These are phyloP conservation scores for Huntiella abstrusa DNA, from an alignment of 2,329 filamentous ascomycete species.

Conservation along the genomic window DNA sequence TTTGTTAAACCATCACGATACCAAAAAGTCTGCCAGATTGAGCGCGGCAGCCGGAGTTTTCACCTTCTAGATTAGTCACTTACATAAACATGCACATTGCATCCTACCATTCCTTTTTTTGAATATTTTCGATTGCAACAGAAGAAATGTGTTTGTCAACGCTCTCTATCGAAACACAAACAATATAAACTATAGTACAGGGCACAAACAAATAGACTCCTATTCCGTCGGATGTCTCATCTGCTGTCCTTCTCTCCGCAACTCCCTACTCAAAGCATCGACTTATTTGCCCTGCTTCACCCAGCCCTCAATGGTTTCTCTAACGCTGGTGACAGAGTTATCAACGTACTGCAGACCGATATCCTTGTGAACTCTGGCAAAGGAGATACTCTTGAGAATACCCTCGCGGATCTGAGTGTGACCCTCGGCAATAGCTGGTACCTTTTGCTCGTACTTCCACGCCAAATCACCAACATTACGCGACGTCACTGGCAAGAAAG, in stretches of 20 bases:
- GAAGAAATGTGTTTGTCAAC: slow-evolving; percentile 5
- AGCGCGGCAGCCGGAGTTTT: slow-evolving; percentile 3
- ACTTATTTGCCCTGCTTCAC: slow-evolving; percentile 71
- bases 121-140: slow-evolving; percentile 8
- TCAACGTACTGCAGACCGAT: slow-evolving; percentile 56
- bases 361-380: slow-evolving; percentile 55
- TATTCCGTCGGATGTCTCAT: not conserved
- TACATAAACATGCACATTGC: not conserved
- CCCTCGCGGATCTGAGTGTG: slow-evolving; percentile 56
- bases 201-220: slow-evolving; percentile 2
- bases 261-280: not conserved
- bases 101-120: not conserved
- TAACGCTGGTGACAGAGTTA: slow-evolving; percentile 57
- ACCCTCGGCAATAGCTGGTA: slow-evolving; percentile 64
- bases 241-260: slow-evolving; percentile 1
- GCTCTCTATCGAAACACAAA: slow-evolving; percentile 9
- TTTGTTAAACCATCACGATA: not conserved
- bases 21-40: slow-evolving; percentile 3
- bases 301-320: slow-evolving; percentile 70
- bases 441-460: slow-evolving; percentile 85
- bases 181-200: slow-evolving; percentile 11
- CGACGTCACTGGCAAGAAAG: slow-evolving; percentile 75
- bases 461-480: slow-evolving; percentile 67
- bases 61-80: no score
- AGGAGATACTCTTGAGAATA: slow-evolving; percentile 49